Evolutionary conservation across 1,139 yeast species (phyloP).

Genomic region (Saccharomycopsis crataegensis): DNA sequence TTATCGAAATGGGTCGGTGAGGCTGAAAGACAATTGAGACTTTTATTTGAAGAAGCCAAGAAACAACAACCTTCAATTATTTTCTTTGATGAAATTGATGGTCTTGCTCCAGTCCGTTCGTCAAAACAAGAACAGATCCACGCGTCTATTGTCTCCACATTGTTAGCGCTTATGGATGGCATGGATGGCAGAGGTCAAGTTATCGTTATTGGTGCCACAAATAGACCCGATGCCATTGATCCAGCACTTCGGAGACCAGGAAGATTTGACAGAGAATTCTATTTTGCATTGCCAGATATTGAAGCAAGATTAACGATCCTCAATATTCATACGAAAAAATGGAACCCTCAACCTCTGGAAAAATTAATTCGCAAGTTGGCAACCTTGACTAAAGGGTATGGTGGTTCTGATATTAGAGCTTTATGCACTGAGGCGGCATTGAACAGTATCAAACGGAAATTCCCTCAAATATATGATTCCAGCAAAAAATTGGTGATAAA

Average conservation of each 20-base stretch:
- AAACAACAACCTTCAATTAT: slow-evolving; percentile 94
- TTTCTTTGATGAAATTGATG: slow-evolving; percentile 92
- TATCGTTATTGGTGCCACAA: slow-evolving; percentile 96
- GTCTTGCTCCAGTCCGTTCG: slow-evolving; percentile 94
- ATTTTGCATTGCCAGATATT: slow-evolving; percentile 86
- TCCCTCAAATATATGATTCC: slow-evolving; percentile 86
- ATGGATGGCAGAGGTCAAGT: slow-evolving; percentile 98
- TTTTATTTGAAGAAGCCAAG: slow-evolving; percentile 91
- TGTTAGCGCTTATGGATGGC: slow-evolving; percentile 96
- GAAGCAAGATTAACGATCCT: slow-evolving; percentile 74
- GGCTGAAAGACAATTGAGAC: slow-evolving; percentile 88
- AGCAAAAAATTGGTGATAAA: slow-evolving; percentile 68
- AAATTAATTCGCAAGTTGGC: slow-evolving; percentile 65
- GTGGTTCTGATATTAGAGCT: slow-evolving; percentile 96
- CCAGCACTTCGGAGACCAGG: slow-evolving; percentile 98
- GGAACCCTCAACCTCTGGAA: slow-evolving; percentile 68
- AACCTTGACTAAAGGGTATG: slow-evolving; percentile 84
- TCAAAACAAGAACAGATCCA: slow-evolving; percentile 97
- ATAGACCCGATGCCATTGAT: slow-evolving; percentile 95
- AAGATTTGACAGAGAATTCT: slow-evolving; percentile 93
- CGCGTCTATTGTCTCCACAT: slow-evolving; percentile 92
- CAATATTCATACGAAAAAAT: slow-evolving; percentile 77
- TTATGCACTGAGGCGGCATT: slow-evolving; percentile 94
- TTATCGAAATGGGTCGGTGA: slow-evolving; percentile 99
- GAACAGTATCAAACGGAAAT: slow-evolving; percentile 81